Conservation (phyloP, 139 green algal species). For the Limnomonas spitsbergensis region DNA sequence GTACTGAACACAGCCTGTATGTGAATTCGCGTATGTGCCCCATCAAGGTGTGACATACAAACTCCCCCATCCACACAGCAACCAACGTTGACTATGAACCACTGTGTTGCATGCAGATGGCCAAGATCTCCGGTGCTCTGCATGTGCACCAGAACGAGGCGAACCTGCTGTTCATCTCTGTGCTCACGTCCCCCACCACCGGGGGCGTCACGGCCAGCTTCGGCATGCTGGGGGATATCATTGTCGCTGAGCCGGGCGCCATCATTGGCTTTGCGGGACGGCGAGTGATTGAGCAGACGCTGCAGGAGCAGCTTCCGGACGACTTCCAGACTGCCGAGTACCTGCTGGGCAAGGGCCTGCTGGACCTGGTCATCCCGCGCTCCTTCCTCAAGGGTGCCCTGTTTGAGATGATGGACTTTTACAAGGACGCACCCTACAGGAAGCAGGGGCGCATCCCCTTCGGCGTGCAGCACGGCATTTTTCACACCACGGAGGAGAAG, state of each 20-base stretch:
- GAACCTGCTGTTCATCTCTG: slow-evolving; percentile 60
- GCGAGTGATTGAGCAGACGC: slow-evolving; percentile 66
- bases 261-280: slow-evolving; percentile 62
- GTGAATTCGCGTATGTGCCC: no score
- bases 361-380: slow-evolving; percentile 60
- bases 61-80: no score
- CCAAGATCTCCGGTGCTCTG: slow-evolving; percentile 59
- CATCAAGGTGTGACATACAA: no score
- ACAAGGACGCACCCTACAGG: slow-evolving; percentile 58
- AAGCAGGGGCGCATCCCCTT: slow-evolving; percentile 44
- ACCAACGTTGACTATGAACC: no score
- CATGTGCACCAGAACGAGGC: slow-evolving; percentile 64
- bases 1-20: no score
- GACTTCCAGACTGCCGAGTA: slow-evolving; percentile 70
- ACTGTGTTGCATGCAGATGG: slow-evolving; percentile 52
- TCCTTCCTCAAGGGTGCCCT: slow-evolving; percentile 62
- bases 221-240: slow-evolving; percentile 64
- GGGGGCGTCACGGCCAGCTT: slow-evolving; percentile 60
- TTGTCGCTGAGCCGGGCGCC: slow-evolving; percentile 57
- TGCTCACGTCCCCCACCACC: slow-evolving; percentile 59
- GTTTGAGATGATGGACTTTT: slow-evolving; percentile 66
- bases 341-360: slow-evolving; percentile 57
- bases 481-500: slow-evolving; percentile 47
- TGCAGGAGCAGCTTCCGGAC: slow-evolving; percentile 59
- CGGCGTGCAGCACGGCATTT: slow-evolving; percentile 56